A percentile compares a stretch with the other conserved stretches of the same genome.
These are phyloP conservation scores for Botrytis squamosa DNA, from an alignment of 2,329 filamentous ascomycete species.

Conservation along the genomic window DNA sequence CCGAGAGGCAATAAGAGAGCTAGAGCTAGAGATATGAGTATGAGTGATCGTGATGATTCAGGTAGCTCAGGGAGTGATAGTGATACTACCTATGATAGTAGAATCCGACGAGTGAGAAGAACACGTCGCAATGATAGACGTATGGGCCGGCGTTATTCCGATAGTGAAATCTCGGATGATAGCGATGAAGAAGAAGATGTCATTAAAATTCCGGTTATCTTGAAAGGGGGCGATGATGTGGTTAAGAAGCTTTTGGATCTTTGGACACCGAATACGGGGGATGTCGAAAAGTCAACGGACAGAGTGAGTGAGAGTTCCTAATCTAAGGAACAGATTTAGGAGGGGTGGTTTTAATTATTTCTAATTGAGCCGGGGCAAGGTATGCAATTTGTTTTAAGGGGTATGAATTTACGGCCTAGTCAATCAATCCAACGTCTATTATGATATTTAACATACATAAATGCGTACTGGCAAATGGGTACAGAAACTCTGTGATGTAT, in stretches of 20 bases:
- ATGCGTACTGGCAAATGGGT: not conserved
- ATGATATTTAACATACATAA: not conserved
- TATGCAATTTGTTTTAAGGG: not conserved
- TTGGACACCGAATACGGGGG: slow-evolving; percentile 23
- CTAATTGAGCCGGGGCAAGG: too few relatives aligned
- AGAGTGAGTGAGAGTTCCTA: not conserved
- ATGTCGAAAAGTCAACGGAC: not conserved
- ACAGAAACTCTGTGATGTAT: not conserved
- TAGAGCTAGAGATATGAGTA: not conserved
- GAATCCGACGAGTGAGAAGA: slow-evolving; percentile 7
- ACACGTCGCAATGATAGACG: slow-evolving; percentile 10
- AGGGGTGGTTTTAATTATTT: too few relatives aligned
- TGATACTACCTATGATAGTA: slow-evolving; percentile 20
- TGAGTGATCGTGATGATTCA: not conserved
- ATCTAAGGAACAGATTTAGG: not conserved
- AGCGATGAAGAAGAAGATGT: slow-evolving; percentile 23
- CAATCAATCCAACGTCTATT: not conserved
- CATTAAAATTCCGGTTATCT: slow-evolving; percentile 24
- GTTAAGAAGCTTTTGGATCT: slow-evolving; percentile 26
- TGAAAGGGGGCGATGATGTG: slow-evolving; percentile 27
- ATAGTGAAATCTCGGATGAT: slow-evolving; percentile 3
- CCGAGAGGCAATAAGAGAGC: not conserved
- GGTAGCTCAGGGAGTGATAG: slow-evolving; percentile 14
- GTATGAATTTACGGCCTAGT: not conserved
- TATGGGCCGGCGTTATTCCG: not conserved